A percentile compares a stretch with the other conserved stretches of the same genome.
phyloP scores from a whole-genome alignment of 805 yeast species.

The Metschnikowia reukaufii region DNA sequence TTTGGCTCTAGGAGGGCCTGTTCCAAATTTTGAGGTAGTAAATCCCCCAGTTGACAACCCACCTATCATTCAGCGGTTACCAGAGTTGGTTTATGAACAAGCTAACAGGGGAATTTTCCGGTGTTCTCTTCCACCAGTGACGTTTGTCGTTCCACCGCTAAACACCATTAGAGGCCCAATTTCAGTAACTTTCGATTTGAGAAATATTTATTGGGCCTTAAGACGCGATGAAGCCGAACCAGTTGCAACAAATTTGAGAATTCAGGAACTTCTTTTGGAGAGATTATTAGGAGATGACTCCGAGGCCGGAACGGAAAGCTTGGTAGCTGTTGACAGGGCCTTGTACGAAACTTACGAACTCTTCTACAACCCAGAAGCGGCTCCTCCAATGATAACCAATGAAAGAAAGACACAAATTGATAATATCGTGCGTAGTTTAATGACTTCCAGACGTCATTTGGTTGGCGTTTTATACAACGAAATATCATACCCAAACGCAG shows the following conservation, averaged over 20 bases:
- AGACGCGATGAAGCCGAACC: not conserved
- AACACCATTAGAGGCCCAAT: not conserved
- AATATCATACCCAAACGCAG: not conserved
- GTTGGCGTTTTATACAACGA: not conserved
- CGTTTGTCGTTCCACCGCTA: not conserved
- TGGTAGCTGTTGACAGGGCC: not conserved
- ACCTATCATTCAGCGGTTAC: too few relatives aligned
- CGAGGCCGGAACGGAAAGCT: not conserved
- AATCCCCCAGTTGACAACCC: too few relatives aligned
- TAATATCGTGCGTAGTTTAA: not conserved
- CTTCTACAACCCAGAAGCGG: not conserved
- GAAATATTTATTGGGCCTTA: not conserved
- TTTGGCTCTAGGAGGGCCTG: too few relatives aligned
- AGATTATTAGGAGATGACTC: not conserved
- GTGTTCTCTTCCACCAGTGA: not conserved
- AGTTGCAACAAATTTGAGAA: not conserved
- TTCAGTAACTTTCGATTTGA: not conserved
- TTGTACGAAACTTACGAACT: not conserved
- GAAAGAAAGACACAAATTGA: not conserved
- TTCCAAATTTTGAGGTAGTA: too few relatives aligned
- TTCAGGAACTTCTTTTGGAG: slow-evolving; percentile 4
- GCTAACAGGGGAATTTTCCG: not conserved
- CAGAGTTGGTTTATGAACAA: too few relatives aligned
- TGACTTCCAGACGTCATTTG: not conserved
- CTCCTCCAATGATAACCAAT: not conserved